Evolutionary conservation across 345 rosid genomes (phyloP).

Genomic region (Citrus cavaleriei): DNA sequence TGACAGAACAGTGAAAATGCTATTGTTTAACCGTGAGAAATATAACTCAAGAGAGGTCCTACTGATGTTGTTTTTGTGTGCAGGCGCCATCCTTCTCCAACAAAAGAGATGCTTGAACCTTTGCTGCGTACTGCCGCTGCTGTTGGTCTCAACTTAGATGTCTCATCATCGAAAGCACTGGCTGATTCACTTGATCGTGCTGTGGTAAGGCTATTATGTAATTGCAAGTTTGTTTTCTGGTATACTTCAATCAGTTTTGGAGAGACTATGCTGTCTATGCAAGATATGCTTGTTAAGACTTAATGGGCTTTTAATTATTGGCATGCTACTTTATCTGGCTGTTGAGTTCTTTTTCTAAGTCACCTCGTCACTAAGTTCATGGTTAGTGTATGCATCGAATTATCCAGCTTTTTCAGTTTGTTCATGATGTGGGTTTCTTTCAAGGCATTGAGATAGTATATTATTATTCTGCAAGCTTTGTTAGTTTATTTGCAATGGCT

Average conservation of each 20-base stretch:
- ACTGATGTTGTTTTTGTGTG: constrained; percentile 23
- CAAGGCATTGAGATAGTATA: background rate
- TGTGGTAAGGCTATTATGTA: constrained; percentile 54
- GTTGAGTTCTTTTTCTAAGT: background rate
- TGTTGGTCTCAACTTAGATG: constrained; percentile 76
- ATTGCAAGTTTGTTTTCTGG: constrained; percentile 7
- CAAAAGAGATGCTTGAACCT: constrained; percentile 97
- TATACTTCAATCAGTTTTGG: background rate
- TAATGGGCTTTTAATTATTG: background rate
- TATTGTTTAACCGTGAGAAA: background rate
- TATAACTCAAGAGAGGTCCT: background rate
- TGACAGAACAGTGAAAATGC: background rate
- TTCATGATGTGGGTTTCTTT: background rate
- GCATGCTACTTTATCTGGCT: background rate
- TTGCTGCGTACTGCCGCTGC: constrained; percentile 89
- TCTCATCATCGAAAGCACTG: constrained; percentile 90
- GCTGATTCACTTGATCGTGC: constrained; percentile 98
- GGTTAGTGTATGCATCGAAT: background rate
- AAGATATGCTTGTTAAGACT: background rate
- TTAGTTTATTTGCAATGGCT: background rate
- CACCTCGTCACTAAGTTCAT: background rate
- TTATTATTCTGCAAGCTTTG: background rate
- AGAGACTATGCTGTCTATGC: background rate
- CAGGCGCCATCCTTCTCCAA: constrained; percentile 98
- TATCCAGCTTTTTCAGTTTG: background rate